Evolutionary conservation across 2,329 filamentous ascomycete species (phyloP).

Genomic region (Tolypocladium tundrense): DNA sequence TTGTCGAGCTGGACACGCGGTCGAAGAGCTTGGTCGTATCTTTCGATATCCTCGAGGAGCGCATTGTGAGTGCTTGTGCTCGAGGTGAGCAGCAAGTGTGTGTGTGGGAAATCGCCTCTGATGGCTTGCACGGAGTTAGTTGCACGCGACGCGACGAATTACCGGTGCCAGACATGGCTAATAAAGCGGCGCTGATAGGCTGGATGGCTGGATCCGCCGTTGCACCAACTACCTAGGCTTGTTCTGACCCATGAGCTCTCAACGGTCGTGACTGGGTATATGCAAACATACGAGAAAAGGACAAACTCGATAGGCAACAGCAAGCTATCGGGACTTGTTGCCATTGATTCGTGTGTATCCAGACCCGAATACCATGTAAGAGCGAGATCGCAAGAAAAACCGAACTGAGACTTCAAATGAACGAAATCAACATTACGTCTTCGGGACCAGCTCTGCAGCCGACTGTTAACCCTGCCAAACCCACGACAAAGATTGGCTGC

Average conservation of each 20-base stretch:
- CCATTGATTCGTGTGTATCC: background rate
- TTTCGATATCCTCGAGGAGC: slow-evolving; percentile 46
- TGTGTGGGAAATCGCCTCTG: background rate
- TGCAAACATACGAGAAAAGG: background rate
- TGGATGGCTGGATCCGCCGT: background rate
- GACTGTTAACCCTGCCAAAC: too few relatives aligned
- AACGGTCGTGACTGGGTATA: too few relatives aligned
- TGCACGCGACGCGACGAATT: background rate
- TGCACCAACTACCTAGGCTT: background rate
- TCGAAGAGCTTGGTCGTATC: slow-evolving; percentile 49
- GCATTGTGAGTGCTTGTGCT: slow-evolving; percentile 27
- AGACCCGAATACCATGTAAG: background rate
- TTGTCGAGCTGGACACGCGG: slow-evolving; percentile 12
- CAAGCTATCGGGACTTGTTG: background rate
- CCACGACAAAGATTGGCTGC: too few relatives aligned
- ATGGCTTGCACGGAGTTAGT: background rate
- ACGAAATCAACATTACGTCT: too few relatives aligned
- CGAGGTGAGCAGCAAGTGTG: background rate
- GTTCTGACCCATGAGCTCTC: too few relatives aligned
- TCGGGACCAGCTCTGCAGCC: too few relatives aligned
- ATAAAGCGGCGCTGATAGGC: slow-evolving; percentile 1
- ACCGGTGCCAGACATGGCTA: background rate
- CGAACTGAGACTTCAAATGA: too few relatives aligned
- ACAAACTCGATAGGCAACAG: background rate
- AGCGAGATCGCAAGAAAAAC: too few relatives aligned